Percentiles rank a stretch among this genome's conserved stretches.
Conservation (phyloP, 2,329 filamentous ascomycete species). For the Macrophomina tecta region DNA sequence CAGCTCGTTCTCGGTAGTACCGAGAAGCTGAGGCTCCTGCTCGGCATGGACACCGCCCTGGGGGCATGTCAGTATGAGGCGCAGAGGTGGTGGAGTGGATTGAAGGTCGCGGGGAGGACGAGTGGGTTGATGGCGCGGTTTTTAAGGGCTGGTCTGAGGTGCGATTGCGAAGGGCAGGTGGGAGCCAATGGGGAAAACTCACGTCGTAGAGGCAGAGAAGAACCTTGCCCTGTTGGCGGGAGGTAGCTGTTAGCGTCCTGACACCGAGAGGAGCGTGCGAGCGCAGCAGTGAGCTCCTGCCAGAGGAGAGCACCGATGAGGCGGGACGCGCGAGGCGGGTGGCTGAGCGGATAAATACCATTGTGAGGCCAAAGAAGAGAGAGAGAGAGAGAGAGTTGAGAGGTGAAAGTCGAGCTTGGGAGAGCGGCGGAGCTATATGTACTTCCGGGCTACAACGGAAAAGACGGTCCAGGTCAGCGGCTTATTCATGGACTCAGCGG, state of each 20-base stretch:
- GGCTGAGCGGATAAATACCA: constrained; percentile 68
- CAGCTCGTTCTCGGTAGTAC: constrained; percentile 98
- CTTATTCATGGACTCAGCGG: constrained; percentile 15
- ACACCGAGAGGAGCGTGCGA: constrained; percentile 53
- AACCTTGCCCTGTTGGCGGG: constrained; percentile 87
- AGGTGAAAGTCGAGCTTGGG: neutral
- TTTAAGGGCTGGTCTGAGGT: neutral
- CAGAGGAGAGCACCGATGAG: constrained; percentile 56
- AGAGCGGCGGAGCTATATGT: constrained; percentile 7
- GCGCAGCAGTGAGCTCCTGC: constrained; percentile 52
- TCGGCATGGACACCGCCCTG: constrained; percentile 82
- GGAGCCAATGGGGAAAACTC: constrained; percentile 44
- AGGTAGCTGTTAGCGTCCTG: constrained; percentile 69
- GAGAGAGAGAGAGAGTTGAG: neutral
- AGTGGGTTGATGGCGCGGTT: too few species aligned
- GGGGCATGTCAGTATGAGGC: too few species aligned
- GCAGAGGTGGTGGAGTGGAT: too few species aligned
- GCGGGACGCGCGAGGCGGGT: constrained; percentile 63
- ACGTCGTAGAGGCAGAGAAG: constrained; percentile 93
- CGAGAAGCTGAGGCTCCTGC: constrained; percentile 86
- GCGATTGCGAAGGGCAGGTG: neutral
- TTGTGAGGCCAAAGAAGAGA: constrained; percentile 45
- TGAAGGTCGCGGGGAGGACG: too few species aligned
- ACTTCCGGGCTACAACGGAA: constrained; percentile 9
- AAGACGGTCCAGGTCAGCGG: constrained; percentile 17